phyloP scores from a whole-genome alignment of 495 filamentous ascomycete genomes.

The Talaromyces borbonicus region DNA sequence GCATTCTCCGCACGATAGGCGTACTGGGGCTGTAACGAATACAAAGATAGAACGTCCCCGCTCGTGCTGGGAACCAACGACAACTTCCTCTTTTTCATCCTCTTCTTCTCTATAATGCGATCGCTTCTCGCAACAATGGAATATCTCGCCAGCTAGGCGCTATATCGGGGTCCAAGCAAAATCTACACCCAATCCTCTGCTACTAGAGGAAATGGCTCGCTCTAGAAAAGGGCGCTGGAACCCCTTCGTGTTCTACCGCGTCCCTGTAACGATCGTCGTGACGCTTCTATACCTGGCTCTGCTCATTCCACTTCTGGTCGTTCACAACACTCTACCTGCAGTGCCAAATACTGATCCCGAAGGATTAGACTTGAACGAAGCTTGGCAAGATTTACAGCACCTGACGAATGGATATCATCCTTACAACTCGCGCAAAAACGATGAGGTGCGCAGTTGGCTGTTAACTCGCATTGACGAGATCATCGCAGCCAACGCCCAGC shows the following conservation, averaged over 20 bases:
- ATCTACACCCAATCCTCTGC: too few relatives aligned
- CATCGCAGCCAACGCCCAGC: constrained; percentile 15
- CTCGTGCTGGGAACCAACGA: too few relatives aligned
- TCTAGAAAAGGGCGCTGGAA: constrained; percentile 24
- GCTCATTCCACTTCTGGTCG: constrained; percentile 56
- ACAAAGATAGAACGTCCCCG: too few relatives aligned
- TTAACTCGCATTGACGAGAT: constrained; percentile 61
- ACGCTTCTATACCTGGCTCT: constrained; percentile 60
- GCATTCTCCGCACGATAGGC: not conserved
- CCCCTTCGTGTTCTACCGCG: constrained; percentile 52
- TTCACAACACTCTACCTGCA: constrained; percentile 65
- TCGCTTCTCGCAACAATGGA: too few relatives aligned
- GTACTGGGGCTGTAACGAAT: too few relatives aligned
- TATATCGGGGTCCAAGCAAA: not conserved
- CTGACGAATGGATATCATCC: constrained; percentile 76
- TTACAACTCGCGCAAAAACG: constrained; percentile 77
- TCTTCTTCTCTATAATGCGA: too few relatives aligned
- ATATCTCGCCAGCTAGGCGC: too few relatives aligned
- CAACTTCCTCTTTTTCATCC: too few relatives aligned
- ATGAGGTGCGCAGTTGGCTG: constrained; percentile 69
- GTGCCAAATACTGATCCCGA: constrained; percentile 48
- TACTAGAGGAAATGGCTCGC: constrained; percentile 4
- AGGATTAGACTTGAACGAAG: constrained; percentile 69
- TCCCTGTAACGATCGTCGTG: constrained; percentile 64
- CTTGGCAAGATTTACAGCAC: constrained; percentile 73